Percentiles rank a stretch among this genome's conserved stretches.
Conservation (phyloP, 768 basidiomycete species). For the Leccinum rimulosum region DNA sequence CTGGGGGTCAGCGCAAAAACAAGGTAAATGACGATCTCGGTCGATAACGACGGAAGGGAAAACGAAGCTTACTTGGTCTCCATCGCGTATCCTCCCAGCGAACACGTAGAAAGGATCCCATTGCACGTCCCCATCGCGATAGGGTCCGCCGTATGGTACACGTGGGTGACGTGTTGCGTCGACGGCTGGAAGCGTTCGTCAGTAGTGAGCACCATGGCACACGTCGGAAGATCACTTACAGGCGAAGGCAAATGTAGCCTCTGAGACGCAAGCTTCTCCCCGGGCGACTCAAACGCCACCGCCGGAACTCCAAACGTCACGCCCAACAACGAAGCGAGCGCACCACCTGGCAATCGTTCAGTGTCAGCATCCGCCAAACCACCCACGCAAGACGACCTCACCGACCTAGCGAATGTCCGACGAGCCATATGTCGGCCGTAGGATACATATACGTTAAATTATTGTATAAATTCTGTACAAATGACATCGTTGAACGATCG, state of each 20-base stretch:
- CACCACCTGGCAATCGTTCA: slow-evolving; percentile 40
- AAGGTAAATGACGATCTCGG: neutral
- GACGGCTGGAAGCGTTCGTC: slow-evolving; percentile 48
- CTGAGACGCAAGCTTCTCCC: slow-evolving; percentile 74
- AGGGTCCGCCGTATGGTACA: slow-evolving; percentile 94
- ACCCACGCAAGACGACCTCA: slow-evolving; percentile 33
- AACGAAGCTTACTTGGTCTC: slow-evolving; percentile 56
- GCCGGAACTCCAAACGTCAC: slow-evolving; percentile 86
- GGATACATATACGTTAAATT: slow-evolving; percentile 94
- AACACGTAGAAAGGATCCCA: slow-evolving; percentile 77
- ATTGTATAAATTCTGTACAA: slow-evolving; percentile 84
- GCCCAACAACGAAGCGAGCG: slow-evolving; percentile 80
- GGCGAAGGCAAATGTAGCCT: slow-evolving; percentile 86
- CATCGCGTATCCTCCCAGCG: slow-evolving; percentile 86
- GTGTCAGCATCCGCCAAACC: slow-evolving; percentile 22
- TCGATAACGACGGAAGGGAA: neutral
- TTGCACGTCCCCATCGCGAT: slow-evolving; percentile 90
- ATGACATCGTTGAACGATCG: neutral
- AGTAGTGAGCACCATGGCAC: neutral
- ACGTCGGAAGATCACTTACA: slow-evolving; percentile 41
- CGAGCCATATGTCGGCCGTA: slow-evolving; percentile 84
- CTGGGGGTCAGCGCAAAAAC: slow-evolving; percentile 31
- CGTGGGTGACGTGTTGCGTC: slow-evolving; percentile 78
- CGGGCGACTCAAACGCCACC: slow-evolving; percentile 87
- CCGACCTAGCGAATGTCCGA: slow-evolving; percentile 64